Percentiles rank a stretch among this genome's conserved stretches.
phyloP scores from a whole-genome alignment of 257 asterid species.

The Avicennia marina region DNA sequence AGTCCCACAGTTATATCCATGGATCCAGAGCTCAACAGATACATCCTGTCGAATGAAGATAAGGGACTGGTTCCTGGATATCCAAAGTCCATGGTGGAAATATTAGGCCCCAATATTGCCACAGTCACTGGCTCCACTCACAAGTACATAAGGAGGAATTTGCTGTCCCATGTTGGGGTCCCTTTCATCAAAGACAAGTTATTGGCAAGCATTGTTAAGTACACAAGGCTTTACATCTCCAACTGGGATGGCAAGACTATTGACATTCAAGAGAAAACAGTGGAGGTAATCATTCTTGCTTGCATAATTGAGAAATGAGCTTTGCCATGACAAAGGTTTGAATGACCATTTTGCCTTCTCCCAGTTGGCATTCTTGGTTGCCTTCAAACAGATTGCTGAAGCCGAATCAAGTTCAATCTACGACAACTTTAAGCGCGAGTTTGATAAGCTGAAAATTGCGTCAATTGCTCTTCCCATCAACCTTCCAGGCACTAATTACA shows the following conservation, averaged over 20 bases:
- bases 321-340: not conserved
- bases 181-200: slow-evolving; percentile 41
- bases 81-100: slow-evolving; percentile 84
- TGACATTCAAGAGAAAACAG: slow-evolving; percentile 62
- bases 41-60: slow-evolving; percentile 62
- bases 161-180: slow-evolving; percentile 61
- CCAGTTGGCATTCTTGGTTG: slow-evolving; percentile 54
- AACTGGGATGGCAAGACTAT: slow-evolving; percentile 48
- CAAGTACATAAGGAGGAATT: slow-evolving; percentile 50
- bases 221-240: slow-evolving; percentile 45
- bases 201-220: slow-evolving; percentile 43
- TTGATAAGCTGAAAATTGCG: slow-evolving; percentile 47
- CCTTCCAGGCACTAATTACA: slow-evolving; percentile 55
- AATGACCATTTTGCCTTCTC: not conserved
- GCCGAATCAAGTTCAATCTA: slow-evolving; percentile 33
- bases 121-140: slow-evolving; percentile 68
- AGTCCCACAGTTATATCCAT: slow-evolving; percentile 74
- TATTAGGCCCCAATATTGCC: slow-evolving; percentile 70
- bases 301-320: not conserved
- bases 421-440: slow-evolving; percentile 35
- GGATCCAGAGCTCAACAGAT: slow-evolving; percentile 79
- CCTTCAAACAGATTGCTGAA: slow-evolving; percentile 43
- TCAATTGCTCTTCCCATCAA: slow-evolving; percentile 68
- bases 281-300: slow-evolving; percentile 35
- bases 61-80: slow-evolving; percentile 86